Evolutionary conservation across 495 filamentous ascomycete species (phyloP).

Genomic region (Hypoxylon cercidicola): DNA sequence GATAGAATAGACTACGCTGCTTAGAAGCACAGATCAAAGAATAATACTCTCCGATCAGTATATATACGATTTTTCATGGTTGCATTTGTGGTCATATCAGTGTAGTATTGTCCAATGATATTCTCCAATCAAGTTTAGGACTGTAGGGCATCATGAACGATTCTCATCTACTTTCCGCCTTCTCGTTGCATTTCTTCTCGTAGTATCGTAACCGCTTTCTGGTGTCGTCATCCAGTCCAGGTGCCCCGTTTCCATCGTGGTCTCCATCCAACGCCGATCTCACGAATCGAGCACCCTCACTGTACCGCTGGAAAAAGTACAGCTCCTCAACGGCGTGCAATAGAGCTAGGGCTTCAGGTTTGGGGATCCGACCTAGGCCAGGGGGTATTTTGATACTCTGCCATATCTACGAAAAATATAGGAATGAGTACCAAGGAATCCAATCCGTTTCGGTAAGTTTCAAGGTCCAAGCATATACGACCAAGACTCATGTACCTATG

Average conservation of each 20-base stretch:
- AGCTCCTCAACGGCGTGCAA: slow-evolving; percentile 67
- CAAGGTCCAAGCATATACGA: too few relatives aligned
- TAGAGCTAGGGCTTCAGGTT: slow-evolving; percentile 58
- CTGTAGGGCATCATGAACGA: neutral
- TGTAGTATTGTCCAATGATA: neutral
- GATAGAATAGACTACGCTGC: slow-evolving; percentile 24
- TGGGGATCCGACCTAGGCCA: slow-evolving; percentile 37
- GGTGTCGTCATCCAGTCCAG: slow-evolving; percentile 51
- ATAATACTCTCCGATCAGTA: slow-evolving; percentile 29
- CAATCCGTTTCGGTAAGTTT: too few relatives aligned
- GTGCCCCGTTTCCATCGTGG: neutral
- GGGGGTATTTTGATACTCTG: slow-evolving; percentile 55
- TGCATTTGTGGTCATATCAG: neutral
- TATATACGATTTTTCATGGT: neutral
- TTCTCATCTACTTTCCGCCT: neutral
- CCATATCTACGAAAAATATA: slow-evolving; percentile 48
- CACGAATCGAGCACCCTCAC: slow-evolving; percentile 53
- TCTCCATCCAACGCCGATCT: slow-evolving; percentile 42
- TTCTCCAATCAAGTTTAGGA: too few relatives aligned
- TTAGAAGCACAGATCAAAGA: slow-evolving; percentile 21
- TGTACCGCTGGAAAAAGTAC: slow-evolving; percentile 62
- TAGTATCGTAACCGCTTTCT: slow-evolving; percentile 49
- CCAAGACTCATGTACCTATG: neutral
- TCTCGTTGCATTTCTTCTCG: slow-evolving; percentile 47
- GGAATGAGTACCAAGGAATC: neutral